These are phyloP conservation scores for Mycena capillaripes DNA, from an alignment of 768 basidiomycete genomes.

Conservation along the genomic window DNA sequence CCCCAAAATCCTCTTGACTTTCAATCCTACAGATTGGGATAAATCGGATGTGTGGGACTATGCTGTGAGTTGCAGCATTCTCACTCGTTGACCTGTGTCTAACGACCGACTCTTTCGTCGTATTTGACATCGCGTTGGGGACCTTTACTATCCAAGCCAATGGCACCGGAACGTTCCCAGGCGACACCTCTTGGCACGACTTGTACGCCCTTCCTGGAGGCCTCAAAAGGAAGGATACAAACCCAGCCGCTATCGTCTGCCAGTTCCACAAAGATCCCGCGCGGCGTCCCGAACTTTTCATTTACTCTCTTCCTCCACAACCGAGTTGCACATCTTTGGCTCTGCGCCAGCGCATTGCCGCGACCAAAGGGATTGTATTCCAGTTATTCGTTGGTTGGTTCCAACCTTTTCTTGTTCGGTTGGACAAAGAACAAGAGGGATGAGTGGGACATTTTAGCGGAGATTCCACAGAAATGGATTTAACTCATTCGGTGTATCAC, in stretches of 20 bases:
- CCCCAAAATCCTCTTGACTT: neutral
- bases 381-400: constrained; percentile 12
- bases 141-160: neutral
- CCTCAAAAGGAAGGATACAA: neutral
- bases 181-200: neutral
- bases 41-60: neutral
- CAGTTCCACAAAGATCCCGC: neutral
- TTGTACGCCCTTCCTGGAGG: neutral
- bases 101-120: neutral
- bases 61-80: neutral
- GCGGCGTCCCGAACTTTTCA: neutral
- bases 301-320: constrained; percentile 9
- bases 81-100: neutral
- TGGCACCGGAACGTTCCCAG: neutral
- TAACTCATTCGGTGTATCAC: no score
- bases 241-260: constrained; percentile 16
- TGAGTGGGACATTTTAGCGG: neutral
- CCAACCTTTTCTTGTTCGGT: neutral
- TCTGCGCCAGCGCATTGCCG: constrained; percentile 4
- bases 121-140: constrained; percentile 17
- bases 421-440: neutral
- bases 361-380: neutral
- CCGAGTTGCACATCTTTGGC: neutral
- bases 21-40: neutral
- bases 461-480: constrained; percentile 7